Base-by-base conservation (phyloP, 306 rosid genomes). In the Quercus gilva region DNA sequence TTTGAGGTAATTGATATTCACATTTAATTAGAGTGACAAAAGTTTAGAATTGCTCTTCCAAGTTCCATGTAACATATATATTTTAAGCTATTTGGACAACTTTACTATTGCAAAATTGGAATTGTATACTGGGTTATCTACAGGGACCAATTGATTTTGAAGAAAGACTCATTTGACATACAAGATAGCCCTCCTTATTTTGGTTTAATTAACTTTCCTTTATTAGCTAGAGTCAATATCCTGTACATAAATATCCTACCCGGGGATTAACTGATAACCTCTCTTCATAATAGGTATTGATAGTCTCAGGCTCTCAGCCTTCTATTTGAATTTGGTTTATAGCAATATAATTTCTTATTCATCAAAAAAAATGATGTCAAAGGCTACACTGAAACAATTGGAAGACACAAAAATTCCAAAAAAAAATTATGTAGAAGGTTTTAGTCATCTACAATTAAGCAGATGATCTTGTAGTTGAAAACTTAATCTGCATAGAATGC, bases 401-500 rank as follows among this genome's bases (percentile, higher is more conserved):
- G 0, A 20, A 20, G 68, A 37, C 28, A 67, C 18, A 65, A 2
- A 9, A 26, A 64, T 31, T 4, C 49, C 52, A 68, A 28, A 49
- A 10, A 10, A 49, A 2, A 12, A 10, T 49, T 12, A 17, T 65
- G 8, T 18, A 17, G 1, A 2, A 4, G 13, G 15, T n/a, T 49
- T 53, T 77, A 0, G 41, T 23, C 35, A 26, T 21, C 33, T 71
- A 31, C 65, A 78, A 78, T 65, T 77, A 84, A 26, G 19, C 78
- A 73, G n/a, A 20, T 3, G 81, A 69, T 55, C 64, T 73, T 64
- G 71, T 79, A 55, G 86, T 81, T 13, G 92, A 91, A 67, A 94
- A 89, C 87, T 84, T 78, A 4, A 86, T 64, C 20, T 82, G 74
- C 89, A 86, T 85, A 31, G 14, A 12, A 76, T 91, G 97, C 6